Base-by-base conservation (phyloP, 257 asterid species). In the Catharanthus roseus region DNA sequence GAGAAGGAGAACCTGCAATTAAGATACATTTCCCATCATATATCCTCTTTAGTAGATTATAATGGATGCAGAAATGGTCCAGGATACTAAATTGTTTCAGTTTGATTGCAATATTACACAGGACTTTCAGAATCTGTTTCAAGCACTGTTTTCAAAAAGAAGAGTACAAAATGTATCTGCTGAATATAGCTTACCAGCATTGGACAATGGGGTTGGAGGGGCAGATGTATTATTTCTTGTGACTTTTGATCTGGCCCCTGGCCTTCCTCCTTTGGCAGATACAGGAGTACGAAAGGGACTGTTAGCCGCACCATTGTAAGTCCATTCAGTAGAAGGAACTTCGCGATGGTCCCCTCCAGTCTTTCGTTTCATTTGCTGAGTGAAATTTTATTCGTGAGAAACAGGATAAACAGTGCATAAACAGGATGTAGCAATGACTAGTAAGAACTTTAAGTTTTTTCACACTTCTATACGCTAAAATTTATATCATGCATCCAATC, bases 1-100 rank as follows among this genome's bases (percentile, higher is more conserved):
- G 96, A 72, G 96, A 86, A 53, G 90, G 87, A 77, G 86, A 85
- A 80, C 88, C 99, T 95, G 90, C 85, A 85, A 73, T 73, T 50
- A 2, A 47, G 50, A 73, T 34, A 64, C 50, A 16, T 24, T 72
- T 42, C 50, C 33, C 6, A 57, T 69, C 55, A 78, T 65, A 60
- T 36, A 58, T 19, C 41, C 45, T 33, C 44, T 24, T 38, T 13
- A 19, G 3, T 8, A 42, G 36, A 55, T 55, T 39, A 34, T 19
- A 44, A 34, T 71, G 18, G 6, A 47, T 70, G 8, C 24, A 29
- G 12, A 44, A 28, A 31, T 21, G 31, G 4, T 41, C 56, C 21
- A 34, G 3, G 54, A 49, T 53, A 15, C 2, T 68, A 31, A 41
- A 41, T 9, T 65, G 19, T 39, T 51, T 53, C 56, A 29, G 12